Conservation (phyloP, 2,329 filamentous ascomycete genomes). For the Cladosporium sp. region DNA sequence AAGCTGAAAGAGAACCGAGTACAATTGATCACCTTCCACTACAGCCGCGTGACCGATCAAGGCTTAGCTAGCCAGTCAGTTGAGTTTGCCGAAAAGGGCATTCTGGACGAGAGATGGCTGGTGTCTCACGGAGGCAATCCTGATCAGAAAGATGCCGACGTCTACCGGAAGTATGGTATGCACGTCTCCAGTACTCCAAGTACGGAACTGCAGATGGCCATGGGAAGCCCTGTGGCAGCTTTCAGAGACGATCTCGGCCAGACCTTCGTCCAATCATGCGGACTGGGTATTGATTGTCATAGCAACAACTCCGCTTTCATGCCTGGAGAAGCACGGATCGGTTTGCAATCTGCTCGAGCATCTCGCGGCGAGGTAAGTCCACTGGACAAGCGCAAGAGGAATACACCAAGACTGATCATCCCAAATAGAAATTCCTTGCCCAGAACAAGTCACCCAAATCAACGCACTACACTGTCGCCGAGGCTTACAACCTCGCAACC, state of each 20-base stretch:
- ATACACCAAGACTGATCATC: not conserved
- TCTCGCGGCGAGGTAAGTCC: constrained; percentile 30
- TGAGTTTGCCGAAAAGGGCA: constrained; percentile 36
- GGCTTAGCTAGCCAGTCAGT: constrained; percentile 25
- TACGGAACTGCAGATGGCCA: constrained; percentile 54
- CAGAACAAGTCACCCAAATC: constrained; percentile 29
- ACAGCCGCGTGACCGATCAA: constrained; percentile 32
- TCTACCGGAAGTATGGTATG: constrained; percentile 37
- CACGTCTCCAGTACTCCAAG: constrained; percentile 50
- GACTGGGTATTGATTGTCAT: constrained; percentile 41
- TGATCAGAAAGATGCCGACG: constrained; percentile 38
- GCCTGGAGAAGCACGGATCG: constrained; percentile 37
- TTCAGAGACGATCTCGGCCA: constrained; percentile 32
- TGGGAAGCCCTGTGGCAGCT: constrained; percentile 40
- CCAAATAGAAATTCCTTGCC: constrained; percentile 25
- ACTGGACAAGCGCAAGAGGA: not conserved
- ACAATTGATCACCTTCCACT: constrained; percentile 42
- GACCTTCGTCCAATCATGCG: constrained; percentile 26
- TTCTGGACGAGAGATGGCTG: constrained; percentile 46
- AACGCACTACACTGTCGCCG: constrained; percentile 39
- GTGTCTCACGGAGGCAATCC: constrained; percentile 44
- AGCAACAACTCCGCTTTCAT: constrained; percentile 35
- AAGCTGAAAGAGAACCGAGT: constrained; percentile 39
- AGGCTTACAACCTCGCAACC: constrained; percentile 53
- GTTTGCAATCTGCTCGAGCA: constrained; percentile 36